These are phyloP conservation scores for Fragilariopsis cylindrus DNA, from an alignment of 108 stramenopile genomes.

Conservation along the genomic window DNA sequence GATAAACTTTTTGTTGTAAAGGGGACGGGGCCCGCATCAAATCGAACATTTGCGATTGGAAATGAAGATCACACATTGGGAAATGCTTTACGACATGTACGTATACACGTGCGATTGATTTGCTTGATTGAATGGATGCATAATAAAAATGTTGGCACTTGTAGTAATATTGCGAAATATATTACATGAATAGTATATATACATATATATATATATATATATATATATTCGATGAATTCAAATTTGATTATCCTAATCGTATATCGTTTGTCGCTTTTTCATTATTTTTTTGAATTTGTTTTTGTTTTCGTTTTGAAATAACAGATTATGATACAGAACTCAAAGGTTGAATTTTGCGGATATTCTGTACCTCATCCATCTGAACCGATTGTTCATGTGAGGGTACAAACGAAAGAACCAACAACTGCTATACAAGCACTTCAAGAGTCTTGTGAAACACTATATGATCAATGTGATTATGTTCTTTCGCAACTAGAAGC, in stretches of 20 bases:
- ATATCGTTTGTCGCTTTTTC: neutral
- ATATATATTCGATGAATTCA: neutral
- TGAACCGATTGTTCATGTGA: conserved; percentile 92
- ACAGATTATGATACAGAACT: conserved; percentile 33
- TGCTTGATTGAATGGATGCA: no score
- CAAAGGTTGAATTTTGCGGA: conserved; percentile 89
- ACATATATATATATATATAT: no score
- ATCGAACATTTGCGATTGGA: conserved; percentile 84
- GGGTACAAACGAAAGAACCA: conserved; percentile 77
- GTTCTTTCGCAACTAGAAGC: conserved; percentile 68
- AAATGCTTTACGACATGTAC: conserved; percentile 86
- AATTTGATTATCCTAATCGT: no score
- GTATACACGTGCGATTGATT: conserved; percentile 13
- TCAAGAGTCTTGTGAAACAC: conserved; percentile 72
- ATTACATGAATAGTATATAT: no score
- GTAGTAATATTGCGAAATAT: no score
- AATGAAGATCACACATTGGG: conserved; percentile 98
- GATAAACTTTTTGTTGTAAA: conserved; percentile 50
- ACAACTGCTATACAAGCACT: conserved; percentile 65
- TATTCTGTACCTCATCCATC: conserved; percentile 96
- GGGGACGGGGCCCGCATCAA: conserved; percentile 69
- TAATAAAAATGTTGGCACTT: no score
- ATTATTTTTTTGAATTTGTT: neutral
- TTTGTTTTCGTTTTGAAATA: no score
- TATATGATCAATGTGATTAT: conserved; percentile 67